Evolutionary conservation across 345 rosid genomes (phyloP), one percentile per base, ranked within the genome.

Genomic region (Eutrema japonicum): DNA sequence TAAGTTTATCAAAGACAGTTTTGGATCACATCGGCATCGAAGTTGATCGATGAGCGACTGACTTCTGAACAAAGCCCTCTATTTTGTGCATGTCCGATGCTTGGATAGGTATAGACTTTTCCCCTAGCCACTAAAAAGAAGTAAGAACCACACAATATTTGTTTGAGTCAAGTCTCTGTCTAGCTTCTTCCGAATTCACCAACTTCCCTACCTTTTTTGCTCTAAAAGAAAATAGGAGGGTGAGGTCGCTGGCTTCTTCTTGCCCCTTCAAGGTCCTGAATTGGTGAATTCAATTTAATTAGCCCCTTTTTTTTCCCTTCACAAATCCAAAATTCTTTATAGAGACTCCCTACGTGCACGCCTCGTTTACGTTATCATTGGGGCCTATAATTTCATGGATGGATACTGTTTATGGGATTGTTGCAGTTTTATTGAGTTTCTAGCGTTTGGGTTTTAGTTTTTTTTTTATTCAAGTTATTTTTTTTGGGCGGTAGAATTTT

Each of bases 241-340:
- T 16, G 9, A 51, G 49, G 77, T 33, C 37, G 7, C 64, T 27
- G 30, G 41, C 40, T 48, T 59, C 50, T 59, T 36, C 50, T 70
- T 47, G 74, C 41, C 74, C 77, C 71, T 73, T 73, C 50, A 38
- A 46, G 26, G 22, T 55, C 41, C 4, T 55, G 27, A 56, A 73
- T 47, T 54, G 13, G 13, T 72, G 54, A 22, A 41, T 12, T 51
- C 3, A 63, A 27, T 45, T 72, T 46, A 27, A 8, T 14, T 30
- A 14, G 40, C 42, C 26, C 45, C 47, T 36, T 14, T 22, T 8
- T 13, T 4, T 29, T 1, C 5, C n/a, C 64, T 45, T 45, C 64
- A 45, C 64, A 37, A 51, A 64, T 64, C 42, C 41, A 64, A 49
- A 14, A 3, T 38, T 48, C 35, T 3, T 8, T 35, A 11, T 58